phyloP scores from a whole-genome alignment of 352 stramenopile species.

The Aphanomyces astaci region DNA sequence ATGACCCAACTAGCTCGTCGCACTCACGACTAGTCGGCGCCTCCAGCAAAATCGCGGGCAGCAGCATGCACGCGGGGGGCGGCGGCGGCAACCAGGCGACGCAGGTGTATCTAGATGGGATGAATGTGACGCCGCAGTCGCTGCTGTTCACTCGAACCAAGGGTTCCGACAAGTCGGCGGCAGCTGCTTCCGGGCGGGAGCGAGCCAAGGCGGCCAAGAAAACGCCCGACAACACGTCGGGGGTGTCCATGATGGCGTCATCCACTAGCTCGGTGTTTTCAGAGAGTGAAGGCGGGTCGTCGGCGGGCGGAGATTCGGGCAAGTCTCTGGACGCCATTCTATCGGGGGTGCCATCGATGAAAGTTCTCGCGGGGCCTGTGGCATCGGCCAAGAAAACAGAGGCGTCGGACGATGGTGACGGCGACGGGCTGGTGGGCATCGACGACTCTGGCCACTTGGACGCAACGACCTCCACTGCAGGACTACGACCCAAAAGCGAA shows the following conservation, averaged over 20 bases:
- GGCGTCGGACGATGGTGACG: slow-evolving; percentile 8
- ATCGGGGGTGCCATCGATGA: neutral
- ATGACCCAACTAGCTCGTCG: slow-evolving; percentile 27
- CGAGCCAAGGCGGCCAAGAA: slow-evolving; percentile 32
- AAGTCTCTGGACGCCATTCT: slow-evolving; percentile 10
- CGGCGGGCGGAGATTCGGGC: neutral
- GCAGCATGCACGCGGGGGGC: slow-evolving; percentile 31
- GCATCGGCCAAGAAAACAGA: neutral
- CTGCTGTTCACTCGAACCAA: slow-evolving; percentile 68
- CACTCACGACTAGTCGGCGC: slow-evolving; percentile 50
- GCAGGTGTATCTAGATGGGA: slow-evolving; percentile 59
- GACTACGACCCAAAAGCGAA: neutral
- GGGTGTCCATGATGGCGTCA: neutral
- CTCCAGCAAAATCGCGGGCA: slow-evolving; percentile 45
- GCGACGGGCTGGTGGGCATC: neutral
- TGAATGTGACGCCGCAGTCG: slow-evolving; percentile 69
- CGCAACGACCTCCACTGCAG: neutral
- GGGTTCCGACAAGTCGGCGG: slow-evolving; percentile 29
- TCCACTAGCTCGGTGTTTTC: slow-evolving; percentile 38
- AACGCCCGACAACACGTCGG: slow-evolving; percentile 29
- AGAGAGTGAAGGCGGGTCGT: neutral
- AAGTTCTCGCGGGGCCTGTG: neutral
- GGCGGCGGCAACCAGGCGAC: slow-evolving; percentile 29
- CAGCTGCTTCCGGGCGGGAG: slow-evolving; percentile 23
- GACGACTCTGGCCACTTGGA: neutral